Conservation (phyloP, 2,329 filamentous ascomycete genomes). For the Calonectria honghensis region DNA sequence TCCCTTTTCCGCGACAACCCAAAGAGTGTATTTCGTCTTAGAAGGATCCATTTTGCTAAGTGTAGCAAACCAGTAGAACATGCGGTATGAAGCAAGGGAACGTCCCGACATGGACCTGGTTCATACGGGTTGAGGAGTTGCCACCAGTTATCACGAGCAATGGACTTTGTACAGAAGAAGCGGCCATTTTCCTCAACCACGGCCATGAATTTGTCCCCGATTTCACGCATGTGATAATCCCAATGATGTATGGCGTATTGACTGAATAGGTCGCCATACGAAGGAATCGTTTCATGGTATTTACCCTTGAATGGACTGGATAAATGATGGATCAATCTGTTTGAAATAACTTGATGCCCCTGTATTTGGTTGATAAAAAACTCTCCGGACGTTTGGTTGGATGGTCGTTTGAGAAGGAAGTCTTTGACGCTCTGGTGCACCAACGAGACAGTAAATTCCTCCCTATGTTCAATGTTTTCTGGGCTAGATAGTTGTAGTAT, state of each 20-base stretch:
- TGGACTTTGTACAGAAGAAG: not conserved
- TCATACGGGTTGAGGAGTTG: fast-evolving
- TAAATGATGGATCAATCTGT: not conserved
- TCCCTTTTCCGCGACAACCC: not conserved
- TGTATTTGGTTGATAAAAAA: not conserved
- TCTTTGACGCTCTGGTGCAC: conserved; percentile 40
- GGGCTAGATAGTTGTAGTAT: not conserved
- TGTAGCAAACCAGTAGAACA: not conserved
- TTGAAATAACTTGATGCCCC: not conserved
- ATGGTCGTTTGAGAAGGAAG: not conserved
- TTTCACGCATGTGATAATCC: not conserved
- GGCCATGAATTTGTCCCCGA: not conserved
- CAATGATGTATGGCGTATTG: not conserved
- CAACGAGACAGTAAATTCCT: not conserved
- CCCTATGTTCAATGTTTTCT: not conserved
- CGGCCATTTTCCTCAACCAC: not conserved
- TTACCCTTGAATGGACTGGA: not conserved
- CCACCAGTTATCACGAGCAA: not conserved
- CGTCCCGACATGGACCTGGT: not conserved
- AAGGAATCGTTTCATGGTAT: not conserved
- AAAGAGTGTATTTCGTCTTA: not conserved
- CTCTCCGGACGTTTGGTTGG: not conserved
- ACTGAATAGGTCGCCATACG: not conserved
- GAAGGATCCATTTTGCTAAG: not conserved
- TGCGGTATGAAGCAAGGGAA: not conserved